Conservation (phyloP, 495 filamentous ascomycete genomes). For the Tirmania nivea region DNA sequence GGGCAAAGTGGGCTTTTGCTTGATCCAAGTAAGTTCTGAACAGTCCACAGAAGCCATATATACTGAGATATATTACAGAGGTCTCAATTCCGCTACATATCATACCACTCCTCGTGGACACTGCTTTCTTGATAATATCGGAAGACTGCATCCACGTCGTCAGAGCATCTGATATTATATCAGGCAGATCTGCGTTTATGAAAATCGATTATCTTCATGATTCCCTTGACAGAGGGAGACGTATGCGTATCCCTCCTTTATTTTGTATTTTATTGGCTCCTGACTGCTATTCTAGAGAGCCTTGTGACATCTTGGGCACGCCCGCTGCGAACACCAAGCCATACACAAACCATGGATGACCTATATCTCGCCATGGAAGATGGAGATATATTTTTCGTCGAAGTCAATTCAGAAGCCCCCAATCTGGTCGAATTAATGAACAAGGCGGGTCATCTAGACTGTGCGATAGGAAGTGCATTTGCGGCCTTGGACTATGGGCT, state of each 20-base stretch:
- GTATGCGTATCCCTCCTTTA: constrained; percentile 4
- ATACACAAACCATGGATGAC: constrained; percentile 39
- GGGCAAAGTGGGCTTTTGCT: constrained; percentile 15
- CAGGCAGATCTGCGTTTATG: constrained; percentile 12
- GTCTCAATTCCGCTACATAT: constrained; percentile 18
- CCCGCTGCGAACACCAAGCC: constrained; percentile 37
- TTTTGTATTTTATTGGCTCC: constrained; percentile 1
- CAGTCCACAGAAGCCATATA: neutral
- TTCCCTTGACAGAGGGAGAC: constrained; percentile 8
- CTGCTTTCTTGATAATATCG: constrained; percentile 17
- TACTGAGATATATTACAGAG: constrained; percentile 6
- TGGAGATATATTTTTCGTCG: constrained; percentile 45
- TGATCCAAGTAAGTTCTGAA: constrained; percentile 9
- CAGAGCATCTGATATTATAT: constrained; percentile 14
- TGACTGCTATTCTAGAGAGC: constrained; percentile 9
- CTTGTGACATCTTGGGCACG: constrained; percentile 45
- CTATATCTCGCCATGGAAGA: constrained; percentile 67
- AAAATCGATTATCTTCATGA: constrained; percentile 15
- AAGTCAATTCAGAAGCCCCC: constrained; percentile 32
- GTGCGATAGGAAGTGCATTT: constrained; percentile 44
- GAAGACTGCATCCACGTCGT: constrained; percentile 18
- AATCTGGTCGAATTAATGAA: constrained; percentile 27
- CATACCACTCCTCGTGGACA: constrained; percentile 16
- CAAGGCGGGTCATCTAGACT: constrained; percentile 36
- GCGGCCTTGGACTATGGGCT: constrained; percentile 31